phyloP scores from a whole-genome alignment of 2,329 filamentous ascomycete genomes.

The Stemphylium vesicarium region DNA sequence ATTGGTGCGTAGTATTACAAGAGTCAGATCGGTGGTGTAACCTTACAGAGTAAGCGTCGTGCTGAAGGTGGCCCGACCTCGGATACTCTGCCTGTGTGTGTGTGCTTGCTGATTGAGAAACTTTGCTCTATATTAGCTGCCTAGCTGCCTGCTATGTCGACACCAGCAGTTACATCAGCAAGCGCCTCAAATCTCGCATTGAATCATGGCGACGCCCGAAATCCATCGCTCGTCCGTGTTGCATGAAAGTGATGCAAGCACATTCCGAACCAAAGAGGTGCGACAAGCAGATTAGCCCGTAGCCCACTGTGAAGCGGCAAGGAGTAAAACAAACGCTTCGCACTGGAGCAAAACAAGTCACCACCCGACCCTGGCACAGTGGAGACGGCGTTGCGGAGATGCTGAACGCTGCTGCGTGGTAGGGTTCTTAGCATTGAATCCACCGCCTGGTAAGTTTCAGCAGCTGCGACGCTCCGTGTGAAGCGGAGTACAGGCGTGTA shows the following conservation, averaged over 20 bases:
- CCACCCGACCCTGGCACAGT: constrained; percentile 11
- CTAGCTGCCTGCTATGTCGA: constrained; percentile 10
- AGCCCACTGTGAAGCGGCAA: constrained; percentile 21
- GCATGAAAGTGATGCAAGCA: constrained; percentile 17
- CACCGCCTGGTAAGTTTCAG: constrained; percentile 20
- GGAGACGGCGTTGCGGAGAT: neutral
- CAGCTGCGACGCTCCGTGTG: constrained; percentile 12
- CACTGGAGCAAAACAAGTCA: constrained; percentile 28
- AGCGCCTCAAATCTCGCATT: constrained; percentile 21
- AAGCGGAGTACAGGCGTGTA: constrained; percentile 20
- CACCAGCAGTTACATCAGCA: constrained; percentile 20
- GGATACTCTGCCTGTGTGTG: constrained; percentile 13
- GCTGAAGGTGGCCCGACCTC: constrained; percentile 30
- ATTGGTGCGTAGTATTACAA: constrained; percentile 28
- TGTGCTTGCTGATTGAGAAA: constrained; percentile 20
- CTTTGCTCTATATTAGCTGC: constrained; percentile 31
- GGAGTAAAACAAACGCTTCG: constrained; percentile 21
- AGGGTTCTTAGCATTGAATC: constrained; percentile 24
- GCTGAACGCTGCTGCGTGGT: constrained; percentile 19
- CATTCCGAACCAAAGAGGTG: constrained; percentile 19
- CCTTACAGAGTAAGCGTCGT: constrained; percentile 33
- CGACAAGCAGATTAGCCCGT: constrained; percentile 21
- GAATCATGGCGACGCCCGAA: constrained; percentile 18
- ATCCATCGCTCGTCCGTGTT: constrained; percentile 14
- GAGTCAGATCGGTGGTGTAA: constrained; percentile 32